phyloP scores from a whole-genome alignment of 1,284 basidiomycete species.

The Cryptococcus sp. region DNA sequence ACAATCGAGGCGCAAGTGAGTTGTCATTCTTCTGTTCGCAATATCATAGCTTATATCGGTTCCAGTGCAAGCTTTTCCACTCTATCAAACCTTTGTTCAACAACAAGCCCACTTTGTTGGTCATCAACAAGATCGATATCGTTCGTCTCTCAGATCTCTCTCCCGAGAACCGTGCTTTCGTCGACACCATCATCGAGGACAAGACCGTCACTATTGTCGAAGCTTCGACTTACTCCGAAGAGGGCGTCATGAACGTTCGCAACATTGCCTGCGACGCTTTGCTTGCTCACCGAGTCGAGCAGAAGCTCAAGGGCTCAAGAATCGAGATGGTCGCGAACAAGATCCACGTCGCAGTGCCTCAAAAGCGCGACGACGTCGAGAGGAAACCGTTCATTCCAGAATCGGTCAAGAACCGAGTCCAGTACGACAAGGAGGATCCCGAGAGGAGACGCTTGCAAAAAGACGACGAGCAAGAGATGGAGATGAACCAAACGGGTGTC shows the following conservation, averaged over 20 bases:
- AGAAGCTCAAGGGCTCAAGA: slow-evolving; percentile 89
- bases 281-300: slow-evolving; percentile 87
- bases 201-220: slow-evolving; percentile 74
- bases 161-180: slow-evolving; percentile 70
- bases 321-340: slow-evolving; percentile 88
- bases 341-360: slow-evolving; percentile 88
- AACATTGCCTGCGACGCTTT: slow-evolving; percentile 89
- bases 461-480: slow-evolving; percentile 69
- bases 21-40: slow-evolving; percentile 12
- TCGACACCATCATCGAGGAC: slow-evolving; percentile 78
- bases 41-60: slow-evolving; percentile 5
- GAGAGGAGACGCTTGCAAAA: slow-evolving; percentile 68
- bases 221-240: slow-evolving; percentile 89
- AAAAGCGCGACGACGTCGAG: slow-evolving; percentile 79
- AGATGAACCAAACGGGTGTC: slow-evolving; percentile 83
- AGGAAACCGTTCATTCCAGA: slow-evolving; percentile 86
- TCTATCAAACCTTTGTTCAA: slow-evolving; percentile 94
- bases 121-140: slow-evolving; percentile 95
- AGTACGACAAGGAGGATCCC: slow-evolving; percentile 83
- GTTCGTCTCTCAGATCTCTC: slow-evolving; percentile 77
- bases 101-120: slow-evolving; percentile 86
- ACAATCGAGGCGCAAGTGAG: slow-evolving; percentile 85
- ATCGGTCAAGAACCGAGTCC: slow-evolving; percentile 68
- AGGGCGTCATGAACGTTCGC: slow-evolving; percentile 92
- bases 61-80: slow-evolving; percentile 91